Conservation (phyloP, 2,329 filamentous ascomycete species). For the Colletotrichum magnum region DNA sequence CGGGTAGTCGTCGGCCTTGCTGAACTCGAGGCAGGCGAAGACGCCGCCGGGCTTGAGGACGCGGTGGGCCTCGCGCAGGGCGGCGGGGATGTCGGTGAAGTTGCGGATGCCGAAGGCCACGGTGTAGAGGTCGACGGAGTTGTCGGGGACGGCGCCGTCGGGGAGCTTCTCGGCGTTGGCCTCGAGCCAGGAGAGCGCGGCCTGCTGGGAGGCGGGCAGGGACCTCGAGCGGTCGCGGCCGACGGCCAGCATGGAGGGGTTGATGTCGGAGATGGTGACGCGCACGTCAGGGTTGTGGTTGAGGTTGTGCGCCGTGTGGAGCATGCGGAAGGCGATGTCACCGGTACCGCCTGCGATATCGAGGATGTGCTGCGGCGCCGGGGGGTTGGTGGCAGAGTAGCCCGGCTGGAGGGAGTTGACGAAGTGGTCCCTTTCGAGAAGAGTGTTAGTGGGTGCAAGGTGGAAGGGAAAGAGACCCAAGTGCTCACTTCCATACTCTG, state of each 20-base stretch:
- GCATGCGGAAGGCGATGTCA: slow-evolving; percentile 97
- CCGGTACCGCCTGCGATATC: slow-evolving; percentile 98
- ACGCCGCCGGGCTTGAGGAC: slow-evolving; percentile 95
- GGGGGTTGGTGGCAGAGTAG: slow-evolving; percentile 60
- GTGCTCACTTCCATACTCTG: slow-evolving; percentile 85
- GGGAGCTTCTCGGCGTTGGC: slow-evolving; percentile 88
- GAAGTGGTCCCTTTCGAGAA: slow-evolving; percentile 80
- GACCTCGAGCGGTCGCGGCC: slow-evolving; percentile 82
- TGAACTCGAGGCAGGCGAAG: slow-evolving; percentile 97
- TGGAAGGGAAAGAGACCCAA: slow-evolving; percentile 8
- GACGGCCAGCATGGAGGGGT: slow-evolving; percentile 92
- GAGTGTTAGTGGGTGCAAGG: slow-evolving; percentile 31
- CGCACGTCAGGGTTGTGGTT: slow-evolving; percentile 79
- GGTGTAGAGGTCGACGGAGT: slow-evolving; percentile 93
- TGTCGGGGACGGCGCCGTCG: slow-evolving; percentile 69
- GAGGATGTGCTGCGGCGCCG: slow-evolving; percentile 79
- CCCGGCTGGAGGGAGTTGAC: slow-evolving; percentile 92
- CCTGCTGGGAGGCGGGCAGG: slow-evolving; percentile 68
- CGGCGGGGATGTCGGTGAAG: slow-evolving; percentile 91
- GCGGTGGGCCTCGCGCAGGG: slow-evolving; percentile 85
- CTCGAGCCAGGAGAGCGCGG: slow-evolving; percentile 81
- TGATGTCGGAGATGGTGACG: slow-evolving; percentile 96
- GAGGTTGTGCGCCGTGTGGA: slow-evolving; percentile 86
- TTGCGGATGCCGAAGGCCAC: slow-evolving; percentile 98
- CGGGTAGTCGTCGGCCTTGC: slow-evolving; percentile 81